These are phyloP conservation scores for Dothistroma pini DNA, from an alignment of 2,329 filamentous ascomycete genomes.

Conservation along the genomic window DNA sequence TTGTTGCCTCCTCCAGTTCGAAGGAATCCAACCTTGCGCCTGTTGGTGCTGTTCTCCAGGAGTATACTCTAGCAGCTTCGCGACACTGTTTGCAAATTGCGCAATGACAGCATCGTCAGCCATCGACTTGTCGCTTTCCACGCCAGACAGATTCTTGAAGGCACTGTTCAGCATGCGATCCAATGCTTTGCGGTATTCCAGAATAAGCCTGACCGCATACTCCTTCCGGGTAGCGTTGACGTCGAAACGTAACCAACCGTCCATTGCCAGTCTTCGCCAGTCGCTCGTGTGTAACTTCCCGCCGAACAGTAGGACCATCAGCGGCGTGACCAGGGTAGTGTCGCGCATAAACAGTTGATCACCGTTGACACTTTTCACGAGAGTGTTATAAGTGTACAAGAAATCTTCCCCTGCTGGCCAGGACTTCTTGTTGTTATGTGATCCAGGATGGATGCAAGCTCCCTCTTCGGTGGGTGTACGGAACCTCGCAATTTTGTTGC, in stretches of 20 bases:
- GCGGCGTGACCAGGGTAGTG: constrained; percentile 26
- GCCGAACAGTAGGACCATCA: constrained; percentile 33
- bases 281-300: constrained; percentile 25
- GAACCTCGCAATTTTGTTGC: constrained; percentile 15
- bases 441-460: constrained; percentile 31
- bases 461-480: constrained; percentile 30
- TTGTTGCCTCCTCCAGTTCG: constrained; percentile 2
- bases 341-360: constrained; percentile 28
- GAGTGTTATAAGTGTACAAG: constrained; percentile 19
- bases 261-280: constrained; percentile 30
- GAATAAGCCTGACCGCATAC: constrained; percentile 29
- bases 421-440: constrained; percentile 21
- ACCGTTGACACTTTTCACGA: constrained; percentile 16
- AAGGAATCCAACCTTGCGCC: not conserved
- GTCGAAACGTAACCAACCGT: constrained; percentile 37
- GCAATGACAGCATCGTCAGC: constrained; percentile 22
- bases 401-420: constrained; percentile 10
- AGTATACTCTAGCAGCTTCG: constrained; percentile 18
- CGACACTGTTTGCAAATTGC: constrained; percentile 21
- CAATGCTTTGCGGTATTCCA: constrained; percentile 37
- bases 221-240: constrained; percentile 19
- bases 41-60: not conserved
- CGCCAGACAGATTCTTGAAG: constrained; percentile 24
- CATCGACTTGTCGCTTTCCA: constrained; percentile 5
- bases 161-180: constrained; percentile 31